Conservation (phyloP, 2,329 filamentous ascomycete species). For the Fusarium staphyleae region DNA sequence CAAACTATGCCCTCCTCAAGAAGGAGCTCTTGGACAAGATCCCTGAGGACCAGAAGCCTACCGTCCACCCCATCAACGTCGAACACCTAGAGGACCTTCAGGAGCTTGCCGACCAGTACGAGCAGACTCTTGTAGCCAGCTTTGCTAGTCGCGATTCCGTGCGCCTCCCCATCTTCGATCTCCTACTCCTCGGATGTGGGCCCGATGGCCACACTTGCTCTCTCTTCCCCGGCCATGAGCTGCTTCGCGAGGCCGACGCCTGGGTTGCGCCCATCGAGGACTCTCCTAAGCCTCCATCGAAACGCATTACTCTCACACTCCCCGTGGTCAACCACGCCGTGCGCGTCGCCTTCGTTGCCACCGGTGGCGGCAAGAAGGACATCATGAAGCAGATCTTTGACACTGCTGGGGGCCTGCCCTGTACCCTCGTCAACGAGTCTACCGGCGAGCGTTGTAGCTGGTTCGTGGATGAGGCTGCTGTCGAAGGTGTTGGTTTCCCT, state of each 20-base stretch:
- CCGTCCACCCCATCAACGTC: slow-evolving; percentile 79
- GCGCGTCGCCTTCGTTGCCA: slow-evolving; percentile 90
- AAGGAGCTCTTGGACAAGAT: slow-evolving; percentile 89
- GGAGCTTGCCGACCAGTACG: slow-evolving; percentile 93
- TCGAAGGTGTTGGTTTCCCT: slow-evolving; percentile 85
- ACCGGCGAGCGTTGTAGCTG: slow-evolving; percentile 89
- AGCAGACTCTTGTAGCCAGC: slow-evolving; percentile 81
- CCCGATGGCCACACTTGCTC: slow-evolving; percentile 98
- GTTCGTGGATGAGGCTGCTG: slow-evolving; percentile 89
- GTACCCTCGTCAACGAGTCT: slow-evolving; percentile 84
- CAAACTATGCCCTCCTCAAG: slow-evolving; percentile 91
- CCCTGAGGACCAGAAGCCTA: slow-evolving; percentile 70
- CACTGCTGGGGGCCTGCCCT: slow-evolving; percentile 79
- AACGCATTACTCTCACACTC: slow-evolving; percentile 89
- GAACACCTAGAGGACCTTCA: slow-evolving; percentile 76
- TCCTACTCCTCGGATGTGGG: slow-evolving; percentile 90
- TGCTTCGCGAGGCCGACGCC: slow-evolving; percentile 84
- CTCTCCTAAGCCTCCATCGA: slow-evolving; percentile 91
- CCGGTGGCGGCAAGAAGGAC: slow-evolving; percentile 86
- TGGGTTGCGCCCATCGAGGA: slow-evolving; percentile 94
- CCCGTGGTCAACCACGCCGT: slow-evolving; percentile 89
- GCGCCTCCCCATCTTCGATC: slow-evolving; percentile 92
- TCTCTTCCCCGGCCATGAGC: slow-evolving; percentile 87
- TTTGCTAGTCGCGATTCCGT: slow-evolving; percentile 95
- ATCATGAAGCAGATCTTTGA: slow-evolving; percentile 93